Evolutionary conservation across 73 alveolate genomes (phyloP).

Genomic region (Diophrys sp.): DNA sequence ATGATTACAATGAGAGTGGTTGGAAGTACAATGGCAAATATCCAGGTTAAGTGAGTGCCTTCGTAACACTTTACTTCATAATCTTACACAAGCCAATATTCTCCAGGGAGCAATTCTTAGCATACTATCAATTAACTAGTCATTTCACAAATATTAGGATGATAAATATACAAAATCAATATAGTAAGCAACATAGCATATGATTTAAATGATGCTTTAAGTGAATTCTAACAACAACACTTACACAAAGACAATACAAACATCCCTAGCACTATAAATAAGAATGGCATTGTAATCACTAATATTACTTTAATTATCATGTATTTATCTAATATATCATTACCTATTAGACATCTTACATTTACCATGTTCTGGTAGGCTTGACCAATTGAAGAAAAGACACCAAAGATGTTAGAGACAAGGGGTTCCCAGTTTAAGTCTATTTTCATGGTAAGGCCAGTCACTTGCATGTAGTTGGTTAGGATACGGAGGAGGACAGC

Average conservation of each 20-base stretch:
- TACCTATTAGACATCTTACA: background rate
- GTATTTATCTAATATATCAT: background rate
- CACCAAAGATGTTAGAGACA: constrained; percentile 10
- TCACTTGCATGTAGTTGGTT: constrained; percentile 56
- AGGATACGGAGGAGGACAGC: constrained; percentile 44
- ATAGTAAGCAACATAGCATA: background rate
- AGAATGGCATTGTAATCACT: background rate
- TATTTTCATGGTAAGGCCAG: constrained; percentile 25
- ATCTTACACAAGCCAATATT: background rate
- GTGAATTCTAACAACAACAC: background rate
- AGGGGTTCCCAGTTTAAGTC: constrained; percentile 45
- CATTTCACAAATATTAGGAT: background rate
- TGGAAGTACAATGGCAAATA: background rate
- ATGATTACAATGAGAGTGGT: too few species aligned
- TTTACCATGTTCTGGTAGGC: constrained; percentile 13
- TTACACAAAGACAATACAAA: background rate
- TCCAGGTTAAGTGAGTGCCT: background rate
- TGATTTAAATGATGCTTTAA: background rate
- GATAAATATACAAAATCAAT: too few species aligned
- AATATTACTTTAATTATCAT: too few species aligned
- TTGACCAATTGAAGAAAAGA: constrained; percentile 11
- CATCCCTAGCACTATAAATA: background rate
- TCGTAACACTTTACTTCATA: background rate
- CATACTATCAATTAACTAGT: background rate
- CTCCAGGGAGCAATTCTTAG: background rate